Conservation (phyloP, 345 rosid species). For the Corchorus capsularis region DNA sequence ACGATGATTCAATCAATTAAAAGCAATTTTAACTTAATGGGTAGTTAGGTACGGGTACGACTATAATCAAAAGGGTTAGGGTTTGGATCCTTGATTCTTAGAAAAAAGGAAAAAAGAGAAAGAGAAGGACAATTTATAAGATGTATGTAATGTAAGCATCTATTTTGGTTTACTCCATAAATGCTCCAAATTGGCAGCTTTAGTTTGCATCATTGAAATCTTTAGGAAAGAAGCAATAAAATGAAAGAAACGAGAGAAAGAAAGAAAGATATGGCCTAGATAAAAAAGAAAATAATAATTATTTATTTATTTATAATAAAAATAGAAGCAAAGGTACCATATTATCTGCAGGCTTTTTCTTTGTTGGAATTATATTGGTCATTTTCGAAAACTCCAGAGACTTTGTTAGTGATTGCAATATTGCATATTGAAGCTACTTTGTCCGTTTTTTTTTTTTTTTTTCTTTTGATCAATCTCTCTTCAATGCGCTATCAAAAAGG, state of each 20-base stretch:
- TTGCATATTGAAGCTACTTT: slow-evolving; percentile 38
- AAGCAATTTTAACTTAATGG: too few species aligned
- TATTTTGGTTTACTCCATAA: neutral
- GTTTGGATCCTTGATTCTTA: too few species aligned
- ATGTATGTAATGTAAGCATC: neutral
- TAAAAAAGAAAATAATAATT: neutral
- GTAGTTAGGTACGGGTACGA: too few species aligned
- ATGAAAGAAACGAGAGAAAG: neutral
- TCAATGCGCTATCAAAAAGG: neutral
- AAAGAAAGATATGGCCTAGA: neutral
- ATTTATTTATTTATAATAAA: neutral
- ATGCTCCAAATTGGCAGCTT: slow-evolving; percentile 14
- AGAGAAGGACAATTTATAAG: neutral
- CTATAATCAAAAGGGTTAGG: too few species aligned
- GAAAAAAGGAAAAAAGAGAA: too few species aligned
- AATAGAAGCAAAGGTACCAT: slow-evolving; percentile 22
- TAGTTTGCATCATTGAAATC: slow-evolving; percentile 3
- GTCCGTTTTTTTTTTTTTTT: too few species aligned
- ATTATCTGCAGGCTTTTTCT: slow-evolving; percentile 47
- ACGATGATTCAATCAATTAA: too few species aligned
- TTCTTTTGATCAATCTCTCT: too few species aligned
- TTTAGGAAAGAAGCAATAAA: neutral
- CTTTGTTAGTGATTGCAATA: slow-evolving; percentile 28
- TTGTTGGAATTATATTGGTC: slow-evolving; percentile 37
- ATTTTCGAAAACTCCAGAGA: slow-evolving; percentile 45